phyloP scores from a whole-genome alignment of 2,329 filamentous ascomycete species.

The Trichoderma cornu-damae region DNA sequence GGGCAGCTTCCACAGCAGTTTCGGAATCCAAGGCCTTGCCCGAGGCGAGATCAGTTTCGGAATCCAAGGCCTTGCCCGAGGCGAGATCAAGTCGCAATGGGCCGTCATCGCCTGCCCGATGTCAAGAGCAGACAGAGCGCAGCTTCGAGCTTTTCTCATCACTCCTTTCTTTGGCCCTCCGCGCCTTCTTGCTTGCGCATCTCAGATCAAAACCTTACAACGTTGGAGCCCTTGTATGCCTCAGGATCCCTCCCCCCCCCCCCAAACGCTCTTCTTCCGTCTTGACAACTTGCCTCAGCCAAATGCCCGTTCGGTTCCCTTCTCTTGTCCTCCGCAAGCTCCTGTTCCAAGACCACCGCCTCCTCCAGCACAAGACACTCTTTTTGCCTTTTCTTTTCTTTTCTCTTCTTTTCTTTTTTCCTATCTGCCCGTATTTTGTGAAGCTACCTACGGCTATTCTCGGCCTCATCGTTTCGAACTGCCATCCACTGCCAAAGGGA shows the following conservation, averaged over 20 bases:
- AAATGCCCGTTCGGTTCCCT: not conserved
- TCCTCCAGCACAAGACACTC: not conserved
- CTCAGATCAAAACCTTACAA: not conserved
- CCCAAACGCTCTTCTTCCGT: not conserved
- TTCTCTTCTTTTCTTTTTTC: too few species aligned
- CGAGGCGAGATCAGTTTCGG: not conserved
- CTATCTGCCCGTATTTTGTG: not conserved
- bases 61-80: not conserved
- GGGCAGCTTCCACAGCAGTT: not conserved
- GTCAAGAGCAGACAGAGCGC: not conserved
- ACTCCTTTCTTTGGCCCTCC: too few species aligned
- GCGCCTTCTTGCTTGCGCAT: not conserved
- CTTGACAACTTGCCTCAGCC: not conserved
- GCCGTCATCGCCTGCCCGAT: not conserved
- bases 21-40: fast-evolving
- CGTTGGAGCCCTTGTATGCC: not conserved
- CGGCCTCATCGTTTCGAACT: not conserved
- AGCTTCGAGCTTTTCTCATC: not conserved
- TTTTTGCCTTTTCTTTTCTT: too few species aligned
- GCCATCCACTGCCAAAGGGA: not conserved
- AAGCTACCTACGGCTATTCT: not conserved
- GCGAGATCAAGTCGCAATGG: not conserved
- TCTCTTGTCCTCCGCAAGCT: not conserved
- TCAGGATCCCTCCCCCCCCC: not conserved
- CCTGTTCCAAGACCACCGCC: not conserved